Evolutionary conservation across 2,329 filamentous ascomycete species (phyloP).

Genomic region (Rhynchosporium graminicola): DNA sequence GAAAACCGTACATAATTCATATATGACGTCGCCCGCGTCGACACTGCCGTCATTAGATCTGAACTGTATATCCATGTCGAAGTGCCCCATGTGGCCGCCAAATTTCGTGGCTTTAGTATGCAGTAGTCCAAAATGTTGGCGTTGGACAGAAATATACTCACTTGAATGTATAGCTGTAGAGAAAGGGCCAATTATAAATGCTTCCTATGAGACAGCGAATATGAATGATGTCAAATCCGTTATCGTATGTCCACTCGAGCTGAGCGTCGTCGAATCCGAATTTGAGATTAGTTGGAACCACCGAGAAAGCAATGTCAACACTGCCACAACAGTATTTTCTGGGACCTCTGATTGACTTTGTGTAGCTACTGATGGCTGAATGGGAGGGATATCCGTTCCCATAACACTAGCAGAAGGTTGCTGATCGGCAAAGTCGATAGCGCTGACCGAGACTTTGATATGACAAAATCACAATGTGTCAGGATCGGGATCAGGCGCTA

Average conservation of each 20-base stretch:
- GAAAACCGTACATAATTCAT: neutral
- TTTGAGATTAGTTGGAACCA: conserved; percentile 35
- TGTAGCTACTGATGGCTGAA: conserved; percentile 23
- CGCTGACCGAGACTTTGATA: conserved; percentile 9
- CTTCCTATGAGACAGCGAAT: conserved; percentile 55
- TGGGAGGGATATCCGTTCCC: conserved; percentile 34
- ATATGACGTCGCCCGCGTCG: conserved; percentile 17
- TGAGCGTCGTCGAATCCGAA: conserved; percentile 41
- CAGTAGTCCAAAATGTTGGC: too few species aligned
- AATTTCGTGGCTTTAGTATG: conserved; percentile 20
- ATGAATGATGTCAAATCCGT: conserved; percentile 60
- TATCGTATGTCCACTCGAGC: conserved; percentile 47
- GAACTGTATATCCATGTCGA: conserved; percentile 23
- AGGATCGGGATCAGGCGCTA: too few species aligned
- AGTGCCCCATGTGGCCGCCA: conserved; percentile 29
- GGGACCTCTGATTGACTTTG: too few species aligned
- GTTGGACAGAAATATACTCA: neutral
- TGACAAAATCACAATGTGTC: too few species aligned
- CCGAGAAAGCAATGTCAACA: neutral
- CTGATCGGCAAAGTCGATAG: conserved; percentile 38
- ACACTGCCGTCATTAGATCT: conserved; percentile 51
- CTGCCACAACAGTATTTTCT: neutral
- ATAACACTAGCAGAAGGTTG: conserved; percentile 30
- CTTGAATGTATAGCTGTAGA: conserved; percentile 22
- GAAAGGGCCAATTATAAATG: conserved; percentile 54